These are phyloP conservation scores for Daucus carota DNA, from an alignment of 129 eudicot species.

Conservation along the genomic window DNA sequence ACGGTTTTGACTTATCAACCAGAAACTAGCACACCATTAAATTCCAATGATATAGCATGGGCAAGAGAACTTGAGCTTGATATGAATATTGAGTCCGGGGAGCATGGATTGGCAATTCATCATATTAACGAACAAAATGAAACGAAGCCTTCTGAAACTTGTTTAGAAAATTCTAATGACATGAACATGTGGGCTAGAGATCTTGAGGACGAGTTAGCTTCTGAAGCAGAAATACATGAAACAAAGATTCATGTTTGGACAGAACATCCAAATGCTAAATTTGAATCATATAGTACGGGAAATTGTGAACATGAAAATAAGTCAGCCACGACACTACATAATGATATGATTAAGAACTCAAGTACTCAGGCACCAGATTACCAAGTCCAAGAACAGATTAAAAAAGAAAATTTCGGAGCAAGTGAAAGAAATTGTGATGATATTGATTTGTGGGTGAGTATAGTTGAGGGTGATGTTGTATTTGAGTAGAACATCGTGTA, in stretches of 20 bases:
- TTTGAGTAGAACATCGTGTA: neutral
- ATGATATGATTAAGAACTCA: neutral
- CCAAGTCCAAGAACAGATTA: constrained; percentile 8
- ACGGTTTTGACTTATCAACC: neutral
- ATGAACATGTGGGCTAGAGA: constrained; percentile 11
- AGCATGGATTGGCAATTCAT: neutral
- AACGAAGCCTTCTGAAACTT: neutral
- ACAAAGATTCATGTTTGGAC: neutral
- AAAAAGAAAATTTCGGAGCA: neutral
- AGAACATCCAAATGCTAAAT: neutral
- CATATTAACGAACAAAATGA: neutral
- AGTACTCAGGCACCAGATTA: constrained; percentile 12
- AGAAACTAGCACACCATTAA: neutral
- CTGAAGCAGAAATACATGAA: neutral
- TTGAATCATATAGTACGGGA: neutral
- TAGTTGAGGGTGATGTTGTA: neutral
- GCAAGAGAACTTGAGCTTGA: constrained; percentile 7
- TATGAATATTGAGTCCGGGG: neutral
- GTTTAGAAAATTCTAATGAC: neutral
- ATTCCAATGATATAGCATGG: neutral
- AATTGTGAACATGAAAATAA: neutral
- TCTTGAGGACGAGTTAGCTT: constrained; percentile 7
- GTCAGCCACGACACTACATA: neutral
- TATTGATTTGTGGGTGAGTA: constrained; percentile 10
- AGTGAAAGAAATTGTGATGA: neutral